Evolutionary conservation across 495 filamentous ascomycete species (phyloP), one percentile per base, ranked within the genome.

Genomic region (Jackrogersella minutella): DNA sequence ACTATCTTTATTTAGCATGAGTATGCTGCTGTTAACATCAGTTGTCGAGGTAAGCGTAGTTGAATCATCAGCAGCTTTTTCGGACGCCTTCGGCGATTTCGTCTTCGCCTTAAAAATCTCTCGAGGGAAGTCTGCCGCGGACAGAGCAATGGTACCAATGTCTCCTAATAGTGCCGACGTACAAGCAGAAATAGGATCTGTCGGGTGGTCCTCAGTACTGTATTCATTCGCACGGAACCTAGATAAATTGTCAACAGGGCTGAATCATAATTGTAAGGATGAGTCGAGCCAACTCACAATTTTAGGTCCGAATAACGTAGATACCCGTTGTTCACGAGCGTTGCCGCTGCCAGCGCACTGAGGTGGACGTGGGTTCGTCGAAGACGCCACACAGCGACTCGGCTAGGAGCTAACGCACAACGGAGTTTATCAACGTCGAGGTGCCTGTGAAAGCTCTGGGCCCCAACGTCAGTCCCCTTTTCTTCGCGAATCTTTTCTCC

Each of bases 61-160:
- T 37, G 50, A 50, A 9, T 68, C 71, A 3, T 64, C 28, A 2
- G 21, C 31, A 21, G 33, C 9, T 34, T 67, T 65, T 8, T 71
- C 69, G n/a, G 56, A 58, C 8, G 63, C 49, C 54, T 54, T 68
- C 14, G n/a, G n/a, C n/a, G 59, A 24, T 21, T 66, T 72, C 49
- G 44, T 51, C n/a, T 46, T 51, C 56, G 78, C 77, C 60, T 84
- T 84, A 62, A 91, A 87, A 14, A 96, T 84, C 13, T 90, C 90
- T 11, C 84, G 80, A 0, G 94, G 93, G 19, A 97, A 85, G 65
- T 96, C 92, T 3, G 90, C 91, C 28, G 93, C 79, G 0, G 92
- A 93, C 83, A 94, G 91, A 70, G 90, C 83, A 47, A 98, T 85
- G 59, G 82, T 88, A 13, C 87, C 82, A 33, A 92, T 79, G 6